Percentiles rank a stretch among this genome's conserved stretches.
Conservation (phyloP, 2,329 filamentous ascomycete species). For the Pestalotiopsis sp. region DNA sequence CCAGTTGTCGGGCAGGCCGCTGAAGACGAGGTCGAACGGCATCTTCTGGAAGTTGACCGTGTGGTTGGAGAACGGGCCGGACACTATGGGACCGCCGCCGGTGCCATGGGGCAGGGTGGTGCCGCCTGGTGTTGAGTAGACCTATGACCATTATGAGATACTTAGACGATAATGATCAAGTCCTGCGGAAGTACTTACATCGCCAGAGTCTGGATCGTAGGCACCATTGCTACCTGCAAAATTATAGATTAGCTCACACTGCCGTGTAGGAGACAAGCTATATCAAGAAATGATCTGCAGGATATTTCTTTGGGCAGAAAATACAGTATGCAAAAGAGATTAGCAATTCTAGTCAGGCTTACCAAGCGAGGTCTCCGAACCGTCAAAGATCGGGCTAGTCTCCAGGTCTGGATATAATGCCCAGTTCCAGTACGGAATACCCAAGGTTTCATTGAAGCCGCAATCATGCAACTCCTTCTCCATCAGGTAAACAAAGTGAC, state of each 20-base stretch:
- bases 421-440: conserved; percentile 8
- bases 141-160: neutral
- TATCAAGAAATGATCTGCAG: neutral
- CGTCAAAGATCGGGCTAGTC: neutral
- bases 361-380: neutral
- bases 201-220: conserved; percentile 2
- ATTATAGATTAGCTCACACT: neutral
- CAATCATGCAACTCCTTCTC: conserved; percentile 22
- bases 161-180: neutral
- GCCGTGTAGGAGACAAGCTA: neutral
- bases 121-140: conserved; percentile 8
- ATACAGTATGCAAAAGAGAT: neutral
- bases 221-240: neutral
- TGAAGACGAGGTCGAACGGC: conserved; percentile 25
- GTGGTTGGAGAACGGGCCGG: conserved; percentile 41
- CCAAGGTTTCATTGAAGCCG: neutral
- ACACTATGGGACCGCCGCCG: conserved; percentile 52
- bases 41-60: conserved; percentile 28
- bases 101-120: conserved; percentile 40
- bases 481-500: conserved; percentile 23
- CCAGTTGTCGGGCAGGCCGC: conserved; percentile 31
- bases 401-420: neutral
- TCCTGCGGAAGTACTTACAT: neutral
- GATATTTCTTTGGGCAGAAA: neutral
- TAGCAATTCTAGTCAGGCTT: neutral